Base-by-base conservation (phyloP, 2,329 filamentous ascomycete species). In the Talaromyces marneffei region DNA sequence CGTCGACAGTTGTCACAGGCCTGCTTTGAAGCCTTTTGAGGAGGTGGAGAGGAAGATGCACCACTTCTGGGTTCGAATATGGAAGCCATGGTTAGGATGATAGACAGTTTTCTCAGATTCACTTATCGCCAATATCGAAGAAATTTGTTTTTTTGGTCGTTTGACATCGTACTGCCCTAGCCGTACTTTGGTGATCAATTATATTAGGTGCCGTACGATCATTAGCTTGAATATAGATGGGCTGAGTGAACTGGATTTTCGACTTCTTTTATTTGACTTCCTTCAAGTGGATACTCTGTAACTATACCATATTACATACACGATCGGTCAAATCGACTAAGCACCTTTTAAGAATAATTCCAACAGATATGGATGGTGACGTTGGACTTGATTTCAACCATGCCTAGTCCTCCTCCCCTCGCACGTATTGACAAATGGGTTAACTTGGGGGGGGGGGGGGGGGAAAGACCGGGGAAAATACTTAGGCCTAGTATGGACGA, bases 1-100 rank as follows among this genome's bases (percentile, higher is more conserved):
- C 71, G 68, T 31, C 76, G 71, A 67, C 76, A 78, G 59, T 75
- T 76, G 59, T 77, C 74, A 62, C 74, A 77, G 50, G 74, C 73
- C 64, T 76, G 74, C 61, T 75, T 76, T 25, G 62, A 61, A 25
- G 67, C 55, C 48, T 69, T 68, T 42, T 67, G 58, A 33, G 50
- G 31, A 37, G 18, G 33, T 23, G 57, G 33, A 23, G 57, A 23
- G 3, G 55, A 46, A 48, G 42, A 14, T 39, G 46, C 23, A 23
- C 25, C 35, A 25, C 14, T 18, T 18, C 29, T 5, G 31, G 52
- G n/a, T 8, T 40, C 23, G 35, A 40, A 25, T n/a, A 29, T 18
- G 25, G 52, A 40, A 25, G 33, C 20, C 52, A 55, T 55, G n/a
- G 25, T 55, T 9, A 55, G 35, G 35, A 27, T 29, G 33, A 29